A percentile compares a stretch with the other conserved stretches of the same genome.
These are phyloP conservation scores for Pyrenochaeta sp. DNA, from an alignment of 2,329 filamentous ascomycete species.

Conservation along the genomic window DNA sequence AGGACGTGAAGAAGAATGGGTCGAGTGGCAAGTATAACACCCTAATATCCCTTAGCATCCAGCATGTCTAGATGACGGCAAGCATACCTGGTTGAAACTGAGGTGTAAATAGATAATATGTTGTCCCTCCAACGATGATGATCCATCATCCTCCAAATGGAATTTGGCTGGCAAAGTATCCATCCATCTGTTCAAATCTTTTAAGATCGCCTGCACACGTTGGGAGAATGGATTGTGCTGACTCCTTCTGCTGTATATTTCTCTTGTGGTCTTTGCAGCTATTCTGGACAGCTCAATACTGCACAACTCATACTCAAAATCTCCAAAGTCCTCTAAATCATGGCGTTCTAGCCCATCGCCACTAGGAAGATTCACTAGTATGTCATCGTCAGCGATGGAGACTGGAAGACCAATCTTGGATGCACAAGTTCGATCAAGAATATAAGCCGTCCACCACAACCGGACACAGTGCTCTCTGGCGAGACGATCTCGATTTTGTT, in stretches of 20 bases:
- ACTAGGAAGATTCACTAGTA: conserved; percentile 56
- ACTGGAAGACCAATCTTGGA: conserved; percentile 45
- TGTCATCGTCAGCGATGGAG: conserved; percentile 42
- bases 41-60: no score
- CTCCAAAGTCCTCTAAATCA: no score
- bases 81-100: conserved; percentile 45
- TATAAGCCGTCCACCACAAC: conserved; percentile 48
- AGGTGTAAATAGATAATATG: conserved; percentile 47
- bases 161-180: conserved; percentile 45
- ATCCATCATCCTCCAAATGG: conserved; percentile 36
- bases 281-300: no score
- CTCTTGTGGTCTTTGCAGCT: no score
- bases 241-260: no score
- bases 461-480: conserved; percentile 43
- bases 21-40: conserved; percentile 42
- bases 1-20: conserved; percentile 46
- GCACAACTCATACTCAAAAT: no score
- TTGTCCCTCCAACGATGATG: conserved; percentile 19
- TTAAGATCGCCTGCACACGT: conserved; percentile 48
- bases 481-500: conserved; percentile 50
- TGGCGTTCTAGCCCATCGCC: neutral
- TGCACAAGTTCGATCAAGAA: conserved; percentile 45
- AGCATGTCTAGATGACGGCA: conserved; percentile 1
- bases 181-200: conserved; percentile 49
- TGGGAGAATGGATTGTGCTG: conserved; percentile 41